Evolutionary conservation across 1,284 basidiomycete species (phyloP), one percentile per base, ranked within the genome.

Genomic region (Moesziomyces antarcticus): DNA sequence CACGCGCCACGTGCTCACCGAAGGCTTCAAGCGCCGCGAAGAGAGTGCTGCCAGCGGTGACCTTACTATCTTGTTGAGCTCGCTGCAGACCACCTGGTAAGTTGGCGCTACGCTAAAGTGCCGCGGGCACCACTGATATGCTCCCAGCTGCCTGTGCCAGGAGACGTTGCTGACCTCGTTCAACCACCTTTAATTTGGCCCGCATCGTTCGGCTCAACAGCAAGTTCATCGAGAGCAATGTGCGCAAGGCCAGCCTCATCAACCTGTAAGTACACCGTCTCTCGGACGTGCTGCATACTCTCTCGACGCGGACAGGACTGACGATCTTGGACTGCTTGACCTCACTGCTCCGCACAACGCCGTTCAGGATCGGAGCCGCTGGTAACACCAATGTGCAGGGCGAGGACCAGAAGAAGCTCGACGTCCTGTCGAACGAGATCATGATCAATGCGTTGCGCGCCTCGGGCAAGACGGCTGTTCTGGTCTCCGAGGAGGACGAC

Each of bases 381-480:
- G 97, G 97, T 21, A 93, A 95, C 82, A 92, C 92, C 48, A 99
- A 99, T 84, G 92, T 97, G 14, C 94, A 97, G 85, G 97, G 97
- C 50, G 97, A 99, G 85, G 97, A 98, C 85, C 97, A 99, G 88
- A 99, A 99, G 89, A 99, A 99, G 87, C 89, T 99, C 60, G 96
- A 98, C 84, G 92, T 98, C 21, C 88, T 99, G 53, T 93, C 94
- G 22, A 99, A 99, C 86, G 95, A 99, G 85, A 99, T 99, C 88
- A 99, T 99, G 97, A 90, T 99, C 85, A 99, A 98, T 67, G 82
- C 85, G 35, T 88, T 98, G 46, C 88, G 92, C 41, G 94, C 94
- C 3, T 95, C 93, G 25, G 94, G 97, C 67, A 98, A 97, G 88
- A 92, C 92, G 13, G 91, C 94, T 20, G 95, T 99, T 30, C 91